These are phyloP conservation scores for Achlya hypogyna DNA, from an alignment of 352 stramenopile genomes.

Conservation along the genomic window DNA sequence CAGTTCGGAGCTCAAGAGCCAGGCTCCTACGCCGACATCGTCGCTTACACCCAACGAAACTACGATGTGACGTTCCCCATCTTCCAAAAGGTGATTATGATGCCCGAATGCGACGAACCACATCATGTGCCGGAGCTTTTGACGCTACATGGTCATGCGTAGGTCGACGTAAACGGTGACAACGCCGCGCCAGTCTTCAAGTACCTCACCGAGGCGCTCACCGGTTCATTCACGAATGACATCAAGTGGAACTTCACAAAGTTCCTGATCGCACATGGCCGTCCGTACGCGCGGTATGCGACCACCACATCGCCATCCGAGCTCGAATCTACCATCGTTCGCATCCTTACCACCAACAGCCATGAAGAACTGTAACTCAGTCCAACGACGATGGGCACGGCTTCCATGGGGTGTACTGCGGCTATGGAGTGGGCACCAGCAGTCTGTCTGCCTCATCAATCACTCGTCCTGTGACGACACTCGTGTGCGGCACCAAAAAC, in stretches of 20 bases:
- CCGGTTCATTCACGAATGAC: constrained; percentile 54
- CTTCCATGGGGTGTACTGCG: too few species aligned
- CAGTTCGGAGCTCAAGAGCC: constrained; percentile 92
- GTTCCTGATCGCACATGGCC: constrained; percentile 69
- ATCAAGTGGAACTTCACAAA: constrained; percentile 89
- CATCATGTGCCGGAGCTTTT: too few species aligned
- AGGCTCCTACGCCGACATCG: constrained; percentile 50
- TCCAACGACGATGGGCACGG: too few species aligned
- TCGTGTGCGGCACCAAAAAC: too few species aligned
- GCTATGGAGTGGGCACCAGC: too few species aligned
- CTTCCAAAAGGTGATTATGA: constrained; percentile 63
- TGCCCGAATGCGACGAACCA: neutral
- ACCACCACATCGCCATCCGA: constrained; percentile 49
- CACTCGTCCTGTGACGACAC: too few species aligned
- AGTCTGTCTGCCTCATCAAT: too few species aligned
- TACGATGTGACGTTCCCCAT: constrained; percentile 79
- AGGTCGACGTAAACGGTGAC: constrained; percentile 92
- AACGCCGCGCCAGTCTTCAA: constrained; percentile 83
- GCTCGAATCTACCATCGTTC: constrained; percentile 54
- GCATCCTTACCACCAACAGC: neutral
- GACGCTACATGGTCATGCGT: neutral
- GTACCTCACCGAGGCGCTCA: constrained; percentile 74
- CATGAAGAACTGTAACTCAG: constrained; percentile 18
- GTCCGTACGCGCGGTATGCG: constrained; percentile 58
- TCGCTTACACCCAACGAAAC: constrained; percentile 59